Evolutionary conservation across 1,284 basidiomycete species (phyloP).

Genomic region (Ganoderma meredithae): DNA sequence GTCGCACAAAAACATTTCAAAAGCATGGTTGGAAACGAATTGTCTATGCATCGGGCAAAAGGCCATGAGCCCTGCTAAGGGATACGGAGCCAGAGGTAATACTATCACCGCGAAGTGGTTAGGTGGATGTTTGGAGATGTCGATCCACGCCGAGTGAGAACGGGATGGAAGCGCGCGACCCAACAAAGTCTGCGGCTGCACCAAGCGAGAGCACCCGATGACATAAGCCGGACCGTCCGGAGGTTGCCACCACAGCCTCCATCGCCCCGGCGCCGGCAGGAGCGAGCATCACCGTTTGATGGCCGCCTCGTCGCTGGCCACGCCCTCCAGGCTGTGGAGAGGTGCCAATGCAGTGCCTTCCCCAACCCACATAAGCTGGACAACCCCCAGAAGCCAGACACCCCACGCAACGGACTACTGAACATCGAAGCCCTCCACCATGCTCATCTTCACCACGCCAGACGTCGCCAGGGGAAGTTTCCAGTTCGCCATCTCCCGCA

Average conservation of each 20-base stretch:
- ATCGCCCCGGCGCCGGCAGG: background rate
- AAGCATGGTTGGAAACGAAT: background rate
- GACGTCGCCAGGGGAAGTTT: constrained; percentile 1
- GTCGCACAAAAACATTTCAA: background rate
- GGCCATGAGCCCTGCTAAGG: background rate
- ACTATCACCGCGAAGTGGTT: background rate
- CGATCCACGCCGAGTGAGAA: background rate
- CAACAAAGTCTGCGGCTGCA: background rate
- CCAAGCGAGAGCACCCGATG: background rate
- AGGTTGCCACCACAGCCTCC: background rate
- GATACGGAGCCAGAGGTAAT: background rate
- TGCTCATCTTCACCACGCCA: constrained; percentile 9
- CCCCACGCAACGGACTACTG: background rate
- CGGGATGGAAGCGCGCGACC: background rate
- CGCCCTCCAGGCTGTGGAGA: background rate
- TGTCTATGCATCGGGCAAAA: no score
- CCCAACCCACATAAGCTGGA: background rate
- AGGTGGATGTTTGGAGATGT: background rate
- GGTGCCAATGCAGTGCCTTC: background rate
- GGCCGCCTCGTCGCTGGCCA: background rate
- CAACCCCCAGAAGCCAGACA: background rate
- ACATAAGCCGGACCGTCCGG: background rate
- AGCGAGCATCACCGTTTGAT: background rate
- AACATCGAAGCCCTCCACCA: background rate
- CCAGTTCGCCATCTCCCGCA: constrained; percentile 8